phyloP scores from a whole-genome alignment of 805 yeast genomes.

The Wickerhamomyces chambardii region DNA sequence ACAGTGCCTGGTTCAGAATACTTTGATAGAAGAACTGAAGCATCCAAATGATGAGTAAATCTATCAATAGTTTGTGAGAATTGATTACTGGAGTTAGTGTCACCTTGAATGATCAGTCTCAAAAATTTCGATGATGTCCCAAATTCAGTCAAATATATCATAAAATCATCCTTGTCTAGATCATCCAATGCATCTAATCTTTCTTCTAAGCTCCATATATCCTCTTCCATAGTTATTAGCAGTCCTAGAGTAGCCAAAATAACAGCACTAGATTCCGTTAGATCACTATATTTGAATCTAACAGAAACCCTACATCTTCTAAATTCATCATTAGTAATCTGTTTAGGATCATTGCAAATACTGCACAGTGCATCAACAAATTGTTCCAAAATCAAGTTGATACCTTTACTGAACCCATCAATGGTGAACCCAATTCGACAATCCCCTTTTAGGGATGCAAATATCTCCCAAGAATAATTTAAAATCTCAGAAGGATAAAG shows the following conservation, averaged over 20 bases:
- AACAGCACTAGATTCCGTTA: conserved; percentile 35
- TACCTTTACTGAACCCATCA: conserved; percentile 40
- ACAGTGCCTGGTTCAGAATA: conserved; percentile 31
- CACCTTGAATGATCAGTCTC: conserved; percentile 45
- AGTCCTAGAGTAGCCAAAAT: conserved; percentile 40
- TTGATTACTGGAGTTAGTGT: conserved; percentile 19
- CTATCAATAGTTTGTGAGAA: conserved; percentile 15
- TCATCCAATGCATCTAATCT: conserved; percentile 49
- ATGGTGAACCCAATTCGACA: conserved; percentile 42
- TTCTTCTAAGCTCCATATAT: conserved; percentile 44
- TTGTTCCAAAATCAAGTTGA: conserved; percentile 21
- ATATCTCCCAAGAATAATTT: conserved; percentile 48
- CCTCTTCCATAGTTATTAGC: conserved; percentile 44
- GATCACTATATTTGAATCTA: conserved; percentile 35
- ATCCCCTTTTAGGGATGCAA: conserved; percentile 45
- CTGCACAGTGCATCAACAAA: conserved; percentile 15
- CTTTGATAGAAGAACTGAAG: too few relatives aligned
- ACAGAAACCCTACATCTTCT: conserved; percentile 37
- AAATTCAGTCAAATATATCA: conserved; percentile 19
- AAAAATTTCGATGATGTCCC: conserved; percentile 20
- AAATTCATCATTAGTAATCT: conserved; percentile 24
- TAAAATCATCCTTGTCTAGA: conserved; percentile 27
- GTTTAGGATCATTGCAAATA: not conserved
- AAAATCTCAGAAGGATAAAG: conserved; percentile 48
- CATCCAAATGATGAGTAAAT: conserved; percentile 18